These are phyloP conservation scores for Exutisphaerella laricina DNA, from an alignment of 2,329 filamentous ascomycete genomes.

Conservation along the genomic window DNA sequence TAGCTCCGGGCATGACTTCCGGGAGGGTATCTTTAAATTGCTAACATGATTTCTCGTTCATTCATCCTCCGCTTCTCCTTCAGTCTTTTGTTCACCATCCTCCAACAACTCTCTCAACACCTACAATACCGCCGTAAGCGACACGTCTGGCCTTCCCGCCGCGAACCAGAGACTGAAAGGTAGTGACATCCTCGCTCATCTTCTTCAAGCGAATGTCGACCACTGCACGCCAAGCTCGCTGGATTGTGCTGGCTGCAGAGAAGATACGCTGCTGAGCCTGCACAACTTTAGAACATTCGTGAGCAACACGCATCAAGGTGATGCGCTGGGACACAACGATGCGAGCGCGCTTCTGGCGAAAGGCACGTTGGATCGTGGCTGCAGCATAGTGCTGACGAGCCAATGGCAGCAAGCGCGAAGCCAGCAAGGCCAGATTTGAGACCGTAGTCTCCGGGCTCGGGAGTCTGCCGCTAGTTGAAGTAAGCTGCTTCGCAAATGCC, in stretches of 20 bases:
- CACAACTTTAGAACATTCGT: conserved; percentile 46
- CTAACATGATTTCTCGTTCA: no score
- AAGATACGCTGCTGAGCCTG: conserved; percentile 39
- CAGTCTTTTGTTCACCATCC: background rate
- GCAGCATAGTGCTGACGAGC: conserved; percentile 48
- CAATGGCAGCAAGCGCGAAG: conserved; percentile 52
- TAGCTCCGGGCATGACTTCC: no score
- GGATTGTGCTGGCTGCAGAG: conserved; percentile 39
- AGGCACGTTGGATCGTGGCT: conserved; percentile 48
- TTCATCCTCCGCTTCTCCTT: no score
- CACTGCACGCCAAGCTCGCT: conserved; percentile 41
- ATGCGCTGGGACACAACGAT: conserved; percentile 17
- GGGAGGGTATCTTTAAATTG: no score
- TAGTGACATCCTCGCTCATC: conserved; percentile 35
- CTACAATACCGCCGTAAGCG: background rate
- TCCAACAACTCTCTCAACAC: background rate
- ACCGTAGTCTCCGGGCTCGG: conserved; percentile 52
- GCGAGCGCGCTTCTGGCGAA: conserved; percentile 33
- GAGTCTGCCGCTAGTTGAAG: conserved; percentile 35
- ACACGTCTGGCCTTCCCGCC: conserved; percentile 36
- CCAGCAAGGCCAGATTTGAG: conserved; percentile 54
- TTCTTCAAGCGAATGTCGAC: conserved; percentile 33
- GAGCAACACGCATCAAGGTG: conserved; percentile 38
- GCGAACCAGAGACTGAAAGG: conserved; percentile 41
- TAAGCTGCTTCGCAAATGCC: conserved; percentile 44